These are phyloP conservation scores for Styphnolobium japonicum DNA, from an alignment of 306 rosid genomes.

Conservation along the genomic window DNA sequence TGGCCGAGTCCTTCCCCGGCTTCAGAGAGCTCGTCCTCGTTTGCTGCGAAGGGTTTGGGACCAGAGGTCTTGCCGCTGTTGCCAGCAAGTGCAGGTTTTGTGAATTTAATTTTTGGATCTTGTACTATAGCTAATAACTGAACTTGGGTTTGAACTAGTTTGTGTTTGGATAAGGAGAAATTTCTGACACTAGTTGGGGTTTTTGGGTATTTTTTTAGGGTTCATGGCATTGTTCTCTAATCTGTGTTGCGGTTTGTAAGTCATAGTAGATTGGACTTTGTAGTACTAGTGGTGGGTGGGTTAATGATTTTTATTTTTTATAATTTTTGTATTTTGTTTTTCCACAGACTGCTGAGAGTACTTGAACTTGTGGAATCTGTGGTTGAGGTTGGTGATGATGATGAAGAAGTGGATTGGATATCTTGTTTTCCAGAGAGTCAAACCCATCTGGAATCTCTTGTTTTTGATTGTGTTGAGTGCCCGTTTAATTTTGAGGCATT, in stretches of 20 bases:
- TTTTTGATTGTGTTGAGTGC: constrained; percentile 66
- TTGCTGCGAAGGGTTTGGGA: constrained; percentile 79
- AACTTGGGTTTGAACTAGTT: constrained; percentile 15
- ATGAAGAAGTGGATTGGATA: constrained; percentile 76
- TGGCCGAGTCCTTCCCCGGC: constrained; percentile 52
- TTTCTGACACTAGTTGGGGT: constrained; percentile 3
- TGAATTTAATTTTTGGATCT: too few species aligned
- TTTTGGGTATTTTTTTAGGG: neutral
- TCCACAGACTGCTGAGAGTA: constrained; percentile 65
- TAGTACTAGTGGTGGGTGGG: neutral
- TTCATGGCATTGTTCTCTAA: constrained; percentile 20
- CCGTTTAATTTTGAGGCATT: constrained; percentile 67
- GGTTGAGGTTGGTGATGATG: constrained; percentile 55
- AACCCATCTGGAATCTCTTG: constrained; percentile 65
- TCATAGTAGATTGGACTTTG: neutral
- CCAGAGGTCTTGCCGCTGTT: constrained; percentile 63
- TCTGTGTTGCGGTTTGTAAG: neutral
- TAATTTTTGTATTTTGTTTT: constrained; percentile 4
- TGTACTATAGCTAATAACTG: neutral
- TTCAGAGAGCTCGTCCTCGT: constrained; percentile 75
- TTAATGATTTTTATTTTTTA: constrained; percentile 7
- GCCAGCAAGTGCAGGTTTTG: constrained; percentile 74
- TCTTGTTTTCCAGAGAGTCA: constrained; percentile 68
- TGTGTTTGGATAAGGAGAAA: neutral
- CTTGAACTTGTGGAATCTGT: constrained; percentile 78